phyloP scores from a whole-genome alignment of 495 filamentous ascomycete genomes.

The Tirmania nivea region DNA sequence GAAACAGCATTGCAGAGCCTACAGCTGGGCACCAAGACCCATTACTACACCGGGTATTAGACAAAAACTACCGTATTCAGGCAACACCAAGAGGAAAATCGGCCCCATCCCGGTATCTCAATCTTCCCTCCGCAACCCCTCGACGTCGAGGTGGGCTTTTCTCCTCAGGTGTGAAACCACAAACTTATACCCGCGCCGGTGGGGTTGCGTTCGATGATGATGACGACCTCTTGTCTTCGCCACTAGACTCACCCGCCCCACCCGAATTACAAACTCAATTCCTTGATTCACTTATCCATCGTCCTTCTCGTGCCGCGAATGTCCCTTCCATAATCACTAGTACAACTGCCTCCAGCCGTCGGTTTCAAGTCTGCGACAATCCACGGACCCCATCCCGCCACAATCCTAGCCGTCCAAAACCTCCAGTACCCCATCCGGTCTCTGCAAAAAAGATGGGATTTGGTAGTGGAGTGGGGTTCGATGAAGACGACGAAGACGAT shows the following conservation, averaged over 20 bases:
- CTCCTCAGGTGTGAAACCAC: slow-evolving; percentile 8
- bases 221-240: slow-evolving; percentile 69
- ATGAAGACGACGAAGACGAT: slow-evolving; percentile 36
- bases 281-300: slow-evolving; percentile 4
- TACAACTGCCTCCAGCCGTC: slow-evolving; percentile 3
- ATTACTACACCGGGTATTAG: slow-evolving; percentile 60
- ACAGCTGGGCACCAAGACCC: slow-evolving; percentile 33
- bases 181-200: slow-evolving; percentile 15
- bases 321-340: slow-evolving; percentile 2
- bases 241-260: slow-evolving; percentile 21
- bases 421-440: not conserved
- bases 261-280: slow-evolving; percentile 2
- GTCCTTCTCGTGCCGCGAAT: slow-evolving; percentile 1
- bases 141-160: not conserved
- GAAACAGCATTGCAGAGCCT: slow-evolving; percentile 13
- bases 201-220: slow-evolving; percentile 26
- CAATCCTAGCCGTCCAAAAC: not conserved
- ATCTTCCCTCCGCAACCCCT: slow-evolving; percentile 13
- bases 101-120: slow-evolving; percentile 20
- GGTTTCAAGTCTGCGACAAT: not conserved
- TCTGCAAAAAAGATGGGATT: slow-evolving; percentile 8
- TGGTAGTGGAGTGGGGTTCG: slow-evolving; percentile 1
- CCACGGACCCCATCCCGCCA: not conserved
- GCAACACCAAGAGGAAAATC: slow-evolving; percentile 53
- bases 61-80: slow-evolving; percentile 84